Conservation (phyloP, 2,329 filamentous ascomycete genomes). For the Hymenoscyphus scutula region DNA sequence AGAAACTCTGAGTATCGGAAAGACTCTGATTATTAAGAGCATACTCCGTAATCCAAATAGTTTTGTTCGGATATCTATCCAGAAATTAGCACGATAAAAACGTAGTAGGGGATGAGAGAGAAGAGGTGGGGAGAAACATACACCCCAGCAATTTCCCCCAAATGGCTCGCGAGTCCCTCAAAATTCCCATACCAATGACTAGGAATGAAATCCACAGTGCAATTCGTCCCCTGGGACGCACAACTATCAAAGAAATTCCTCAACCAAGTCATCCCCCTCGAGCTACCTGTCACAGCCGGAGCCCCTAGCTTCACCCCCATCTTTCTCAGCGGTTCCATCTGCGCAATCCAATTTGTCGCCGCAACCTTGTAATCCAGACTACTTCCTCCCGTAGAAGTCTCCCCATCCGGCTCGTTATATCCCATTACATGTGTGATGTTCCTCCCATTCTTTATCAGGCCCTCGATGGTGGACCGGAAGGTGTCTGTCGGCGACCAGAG, state of each 20-base stretch:
- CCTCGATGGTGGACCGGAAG: conserved; percentile 60
- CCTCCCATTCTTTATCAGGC: conserved; percentile 50
- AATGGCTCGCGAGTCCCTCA: conserved; percentile 37
- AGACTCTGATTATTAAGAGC: conserved; percentile 58
- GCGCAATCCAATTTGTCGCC: conserved; percentile 66
- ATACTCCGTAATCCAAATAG: conserved; percentile 79
- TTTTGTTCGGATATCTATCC: conserved; percentile 54
- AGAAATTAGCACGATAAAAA: conserved; percentile 35
- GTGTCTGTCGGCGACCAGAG: conserved; percentile 60
- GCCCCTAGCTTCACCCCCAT: conserved; percentile 64
- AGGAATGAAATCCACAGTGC: conserved; percentile 62
- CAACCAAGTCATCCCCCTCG: conserved; percentile 64
- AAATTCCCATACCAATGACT: conserved; percentile 67
- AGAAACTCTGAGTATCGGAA: conserved; percentile 59
- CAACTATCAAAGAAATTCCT: conserved; percentile 63
- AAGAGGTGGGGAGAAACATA: conserved; percentile 28
- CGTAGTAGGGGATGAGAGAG: not conserved
- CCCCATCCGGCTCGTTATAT: conserved; percentile 77
- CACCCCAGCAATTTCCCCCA: conserved; percentile 34
- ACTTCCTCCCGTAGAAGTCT: conserved; percentile 56
- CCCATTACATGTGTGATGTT: conserved; percentile 66
- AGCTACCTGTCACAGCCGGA: conserved; percentile 65
- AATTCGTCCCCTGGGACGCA: conserved; percentile 50
- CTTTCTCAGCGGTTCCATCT: conserved; percentile 66
- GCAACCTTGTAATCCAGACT: conserved; percentile 58